phyloP scores from a whole-genome alignment of 2,329 filamentous ascomycete species.

The Sclerotinia glacialis region DNA sequence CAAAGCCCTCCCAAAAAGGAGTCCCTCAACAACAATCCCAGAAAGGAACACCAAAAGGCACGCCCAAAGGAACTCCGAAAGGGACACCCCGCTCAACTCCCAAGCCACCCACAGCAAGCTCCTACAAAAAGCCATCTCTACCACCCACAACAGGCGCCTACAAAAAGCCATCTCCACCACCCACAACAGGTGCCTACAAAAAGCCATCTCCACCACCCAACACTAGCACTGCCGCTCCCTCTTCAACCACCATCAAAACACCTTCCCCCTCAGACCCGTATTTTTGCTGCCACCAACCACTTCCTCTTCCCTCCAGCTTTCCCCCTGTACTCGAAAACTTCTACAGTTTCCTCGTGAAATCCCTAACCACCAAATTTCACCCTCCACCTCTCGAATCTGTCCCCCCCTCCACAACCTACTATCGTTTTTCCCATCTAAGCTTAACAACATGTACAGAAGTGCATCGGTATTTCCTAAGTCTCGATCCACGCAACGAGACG shows the following conservation, averaged over 20 bases:
- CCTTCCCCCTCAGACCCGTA: background rate
- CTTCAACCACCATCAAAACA: background rate
- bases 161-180: background rate
- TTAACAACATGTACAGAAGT: conserved; percentile 7
- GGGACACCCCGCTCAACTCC: background rate
- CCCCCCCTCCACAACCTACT: background rate
- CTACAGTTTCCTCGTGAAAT: conserved; percentile 13
- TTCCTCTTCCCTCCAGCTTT: background rate
- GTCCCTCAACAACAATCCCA: background rate
- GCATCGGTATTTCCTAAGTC: conserved; percentile 6
- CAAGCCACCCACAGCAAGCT: background rate
- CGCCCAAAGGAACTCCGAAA: conserved; percentile 1
- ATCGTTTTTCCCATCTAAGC: conserved; percentile 8
- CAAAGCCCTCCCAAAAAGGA: background rate
- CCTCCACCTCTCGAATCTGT: background rate
- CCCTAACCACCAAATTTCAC: background rate
- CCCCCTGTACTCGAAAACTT: background rate
- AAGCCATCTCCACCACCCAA: conserved; percentile 1
- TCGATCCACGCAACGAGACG: background rate
- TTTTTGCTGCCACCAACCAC: conserved; percentile 1
- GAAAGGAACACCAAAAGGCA: background rate
- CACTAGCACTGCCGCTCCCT: background rate
- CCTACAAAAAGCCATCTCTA: conserved; percentile 1
- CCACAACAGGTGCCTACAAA: background rate
- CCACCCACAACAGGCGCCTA: background rate